A percentile compares a stretch with the other conserved stretches of the same genome.
These are phyloP conservation scores for Zymoseptoria pseudotritici DNA, from an alignment of 2,329 filamentous ascomycete species.

Conservation along the genomic window DNA sequence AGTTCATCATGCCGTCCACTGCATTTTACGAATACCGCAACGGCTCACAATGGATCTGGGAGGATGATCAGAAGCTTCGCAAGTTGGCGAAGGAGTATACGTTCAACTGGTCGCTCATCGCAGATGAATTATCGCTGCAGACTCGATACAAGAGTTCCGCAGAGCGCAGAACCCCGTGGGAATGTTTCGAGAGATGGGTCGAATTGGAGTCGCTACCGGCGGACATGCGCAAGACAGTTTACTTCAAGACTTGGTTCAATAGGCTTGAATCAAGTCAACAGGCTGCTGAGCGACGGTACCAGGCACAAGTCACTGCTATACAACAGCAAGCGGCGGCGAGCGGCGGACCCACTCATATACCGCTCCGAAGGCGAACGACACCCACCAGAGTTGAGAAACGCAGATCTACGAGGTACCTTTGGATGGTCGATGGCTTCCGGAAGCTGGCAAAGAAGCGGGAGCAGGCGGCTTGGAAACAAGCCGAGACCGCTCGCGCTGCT, in stretches of 20 bases:
- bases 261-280: constrained; percentile 57
- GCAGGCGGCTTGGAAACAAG: constrained; percentile 74
- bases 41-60: constrained; percentile 83
- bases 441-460: constrained; percentile 94
- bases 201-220: constrained; percentile 80
- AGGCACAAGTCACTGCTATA: constrained; percentile 46
- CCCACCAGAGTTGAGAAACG: constrained; percentile 81
- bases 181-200: constrained; percentile 97
- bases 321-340: constrained; percentile 43
- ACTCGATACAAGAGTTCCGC: constrained; percentile 77
- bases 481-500: constrained; percentile 62
- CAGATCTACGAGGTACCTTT: constrained; percentile 77
- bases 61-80: constrained; percentile 85
- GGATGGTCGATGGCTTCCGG: constrained; percentile 87
- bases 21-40: constrained; percentile 82
- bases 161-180: constrained; percentile 90
- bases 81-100: constrained; percentile 82
- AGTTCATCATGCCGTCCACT: constrained; percentile 82
- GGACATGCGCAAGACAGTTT: constrained; percentile 92
- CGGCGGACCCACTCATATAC: constrained; percentile 39
- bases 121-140: constrained; percentile 65
- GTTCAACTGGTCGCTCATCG: constrained; percentile 96
- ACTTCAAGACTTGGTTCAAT: constrained; percentile 71
- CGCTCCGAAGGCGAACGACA: constrained; percentile 61
- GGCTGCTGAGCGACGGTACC: constrained; percentile 51